Evolutionary conservation across 108 stramenopile genomes (phyloP).

Genomic region (Fragilaria crotonensis): DNA sequence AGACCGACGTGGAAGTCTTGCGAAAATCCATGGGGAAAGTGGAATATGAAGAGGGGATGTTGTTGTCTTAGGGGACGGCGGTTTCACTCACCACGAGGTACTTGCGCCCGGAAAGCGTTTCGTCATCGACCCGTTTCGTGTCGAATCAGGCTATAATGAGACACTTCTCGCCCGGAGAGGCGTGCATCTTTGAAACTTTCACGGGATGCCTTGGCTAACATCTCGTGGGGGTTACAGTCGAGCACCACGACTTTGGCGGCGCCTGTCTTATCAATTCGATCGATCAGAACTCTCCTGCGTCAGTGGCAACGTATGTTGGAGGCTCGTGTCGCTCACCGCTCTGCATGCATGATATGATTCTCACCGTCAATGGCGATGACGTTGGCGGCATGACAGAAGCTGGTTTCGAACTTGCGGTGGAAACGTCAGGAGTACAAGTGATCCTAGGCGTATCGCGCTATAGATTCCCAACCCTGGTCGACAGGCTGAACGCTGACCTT

Average conservation of each 20-base stretch:
- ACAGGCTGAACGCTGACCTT: not conserved
- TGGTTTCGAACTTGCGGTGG: slow-evolving; percentile 55
- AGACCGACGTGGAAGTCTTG: slow-evolving; percentile 42
- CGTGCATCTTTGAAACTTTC: slow-evolving; percentile 35
- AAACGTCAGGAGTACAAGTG: slow-evolving; percentile 22
- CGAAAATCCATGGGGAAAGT: slow-evolving; percentile 62
- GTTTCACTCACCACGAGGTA: slow-evolving; percentile 21
- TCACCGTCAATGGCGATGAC: slow-evolving; percentile 55
- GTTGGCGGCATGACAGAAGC: slow-evolving; percentile 61
- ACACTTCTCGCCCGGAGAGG: slow-evolving; percentile 61
- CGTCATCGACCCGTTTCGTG: slow-evolving; percentile 36
- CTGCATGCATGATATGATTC: slow-evolving; percentile 61
- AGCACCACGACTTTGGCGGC: slow-evolving; percentile 65
- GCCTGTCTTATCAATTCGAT: slow-evolving; percentile 68
- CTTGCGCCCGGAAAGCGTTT: slow-evolving; percentile 35
- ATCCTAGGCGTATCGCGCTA: slow-evolving; percentile 31
- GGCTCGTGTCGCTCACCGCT: slow-evolving; percentile 14
- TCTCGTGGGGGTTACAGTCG: slow-evolving; percentile 60
- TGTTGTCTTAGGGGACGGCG: slow-evolving; percentile 35
- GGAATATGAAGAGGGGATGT: slow-evolving; percentile 56
- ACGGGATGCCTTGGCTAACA: slow-evolving; percentile 37
- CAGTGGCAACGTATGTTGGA: slow-evolving; percentile 47
- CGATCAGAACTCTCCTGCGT: slow-evolving; percentile 55
- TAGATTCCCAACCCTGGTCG: slow-evolving; percentile 9
- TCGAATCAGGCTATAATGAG: slow-evolving; percentile 36